A percentile compares a stretch with the other conserved stretches of the same genome.
Evolutionary conservation across 148 eudicot genomes (phyloP).

Genomic region (Mesembryanthemum crystallinum): DNA sequence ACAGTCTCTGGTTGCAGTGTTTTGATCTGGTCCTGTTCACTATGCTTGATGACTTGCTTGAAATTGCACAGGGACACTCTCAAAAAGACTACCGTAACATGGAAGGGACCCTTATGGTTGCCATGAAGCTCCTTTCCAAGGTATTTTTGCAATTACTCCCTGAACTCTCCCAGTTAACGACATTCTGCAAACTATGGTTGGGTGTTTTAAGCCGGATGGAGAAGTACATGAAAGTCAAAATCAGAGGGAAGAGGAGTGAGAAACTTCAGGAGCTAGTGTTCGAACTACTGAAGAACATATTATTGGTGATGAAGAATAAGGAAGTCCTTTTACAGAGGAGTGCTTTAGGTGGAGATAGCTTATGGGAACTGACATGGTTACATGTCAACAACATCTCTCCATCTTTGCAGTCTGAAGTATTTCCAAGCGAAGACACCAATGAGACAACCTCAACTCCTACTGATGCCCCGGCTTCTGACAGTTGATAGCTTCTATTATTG

Average conservation of each 20-base stretch:
- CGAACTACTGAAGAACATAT: constrained; percentile 61
- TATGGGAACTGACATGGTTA: constrained; percentile 78
- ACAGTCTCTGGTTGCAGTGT: constrained; percentile 64
- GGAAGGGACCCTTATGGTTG: constrained; percentile 59
- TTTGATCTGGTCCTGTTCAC: constrained; percentile 73
- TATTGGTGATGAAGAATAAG: constrained; percentile 55
- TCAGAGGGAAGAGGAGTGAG: constrained; percentile 66
- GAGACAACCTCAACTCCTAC: constrained; percentile 16
- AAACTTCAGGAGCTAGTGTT: constrained; percentile 68
- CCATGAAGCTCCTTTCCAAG: constrained; percentile 61
- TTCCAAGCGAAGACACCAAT: constrained; percentile 32
- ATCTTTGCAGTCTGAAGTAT: constrained; percentile 53
- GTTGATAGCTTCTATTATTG: constrained; percentile 3
- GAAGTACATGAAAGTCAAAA: constrained; percentile 61
- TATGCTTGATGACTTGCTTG: constrained; percentile 66
- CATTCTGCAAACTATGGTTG: constrained; percentile 72
- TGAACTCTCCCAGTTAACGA: constrained; percentile 50
- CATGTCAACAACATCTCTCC: constrained; percentile 69
- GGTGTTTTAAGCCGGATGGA: constrained; percentile 74
- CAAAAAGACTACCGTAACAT: constrained; percentile 72
- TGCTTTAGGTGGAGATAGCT: constrained; percentile 60
- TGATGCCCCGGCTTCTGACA: constrained; percentile 17
- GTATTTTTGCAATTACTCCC: constrained; percentile 52
- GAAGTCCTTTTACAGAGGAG: constrained; percentile 60
- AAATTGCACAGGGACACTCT: constrained; percentile 59